Evolutionary conservation across 2,329 filamentous ascomycete genomes (phyloP).

Genomic region (Dactylellina sp.): DNA sequence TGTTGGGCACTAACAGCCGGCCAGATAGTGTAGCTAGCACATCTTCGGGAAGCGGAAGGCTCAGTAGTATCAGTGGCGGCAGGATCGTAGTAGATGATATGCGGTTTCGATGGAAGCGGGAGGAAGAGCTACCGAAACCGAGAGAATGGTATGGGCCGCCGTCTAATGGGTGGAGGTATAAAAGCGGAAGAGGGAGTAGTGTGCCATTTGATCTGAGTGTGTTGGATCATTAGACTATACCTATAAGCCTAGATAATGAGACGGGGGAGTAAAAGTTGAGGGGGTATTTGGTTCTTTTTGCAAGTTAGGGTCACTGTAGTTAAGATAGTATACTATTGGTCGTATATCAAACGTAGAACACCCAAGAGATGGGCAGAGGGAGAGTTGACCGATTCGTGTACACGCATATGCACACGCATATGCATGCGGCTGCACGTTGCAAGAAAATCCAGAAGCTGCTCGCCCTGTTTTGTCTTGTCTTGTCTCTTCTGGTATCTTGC

Average conservation of each 20-base stretch:
- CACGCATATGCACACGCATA: no score
- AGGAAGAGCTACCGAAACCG: slow-evolving; percentile 84
- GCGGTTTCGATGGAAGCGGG: slow-evolving; percentile 88
- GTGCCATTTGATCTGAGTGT: slow-evolving; percentile 85
- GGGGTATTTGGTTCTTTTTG: no score
- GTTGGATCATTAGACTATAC: slow-evolving; percentile 62
- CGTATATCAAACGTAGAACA: no score
- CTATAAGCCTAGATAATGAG: no score
- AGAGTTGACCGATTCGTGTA: no score
- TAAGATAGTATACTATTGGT: not conserved
- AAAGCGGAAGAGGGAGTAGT: slow-evolving; percentile 91
- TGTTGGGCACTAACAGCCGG: slow-evolving; percentile 41
- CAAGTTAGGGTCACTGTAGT: not conserved
- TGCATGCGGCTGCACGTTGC: no score
- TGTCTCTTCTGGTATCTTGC: no score
- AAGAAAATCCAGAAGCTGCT: no score
- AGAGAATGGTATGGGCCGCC: slow-evolving; percentile 75
- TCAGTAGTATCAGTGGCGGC: slow-evolving; percentile 58
- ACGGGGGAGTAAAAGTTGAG: not conserved
- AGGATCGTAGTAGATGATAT: slow-evolving; percentile 77
- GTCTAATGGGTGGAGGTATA: slow-evolving; percentile 77
- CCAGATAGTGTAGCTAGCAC: slow-evolving; percentile 44
- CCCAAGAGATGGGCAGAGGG: no score
- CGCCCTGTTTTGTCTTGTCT: no score
- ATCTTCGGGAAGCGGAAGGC: slow-evolving; percentile 23